These are phyloP conservation scores for Epichloe sibirici DNA, from an alignment of 2,329 filamentous ascomycete species.

Conservation along the genomic window DNA sequence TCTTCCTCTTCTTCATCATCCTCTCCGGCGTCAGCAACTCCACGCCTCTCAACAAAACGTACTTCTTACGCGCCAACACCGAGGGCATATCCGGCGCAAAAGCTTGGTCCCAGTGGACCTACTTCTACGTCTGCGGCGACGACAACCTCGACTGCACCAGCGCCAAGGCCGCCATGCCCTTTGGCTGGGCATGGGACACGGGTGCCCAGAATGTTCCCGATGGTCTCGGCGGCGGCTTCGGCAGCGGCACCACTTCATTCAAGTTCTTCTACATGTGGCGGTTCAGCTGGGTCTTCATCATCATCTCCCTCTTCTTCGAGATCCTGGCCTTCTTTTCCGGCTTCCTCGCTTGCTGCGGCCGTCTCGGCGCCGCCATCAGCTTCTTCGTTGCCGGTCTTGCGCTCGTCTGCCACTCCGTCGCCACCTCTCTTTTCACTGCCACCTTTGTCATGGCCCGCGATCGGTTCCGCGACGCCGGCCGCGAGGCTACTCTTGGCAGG, in stretches of 20 bases:
- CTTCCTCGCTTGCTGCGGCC: slow-evolving; percentile 57
- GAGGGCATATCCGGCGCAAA: slow-evolving; percentile 57
- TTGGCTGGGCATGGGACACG: slow-evolving; percentile 58
- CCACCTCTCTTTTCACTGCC: slow-evolving; percentile 63
- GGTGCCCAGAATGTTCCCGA: slow-evolving; percentile 31
- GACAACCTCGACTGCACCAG: slow-evolving; percentile 52
- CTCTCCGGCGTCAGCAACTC: slow-evolving; percentile 38
- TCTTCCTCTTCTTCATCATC: slow-evolving; percentile 47
- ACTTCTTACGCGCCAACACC: slow-evolving; percentile 76
- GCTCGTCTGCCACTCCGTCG: slow-evolving; percentile 56
- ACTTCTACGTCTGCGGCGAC: slow-evolving; percentile 68
- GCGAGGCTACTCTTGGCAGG: slow-evolving; percentile 46
- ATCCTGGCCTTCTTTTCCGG: slow-evolving; percentile 54
- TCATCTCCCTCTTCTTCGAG: slow-evolving; percentile 74
- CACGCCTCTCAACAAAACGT: slow-evolving; percentile 59
- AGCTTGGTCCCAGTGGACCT: slow-evolving; percentile 70
- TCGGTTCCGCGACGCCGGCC: slow-evolving; percentile 44
- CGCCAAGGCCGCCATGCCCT: slow-evolving; percentile 49
- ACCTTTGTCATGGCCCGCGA: slow-evolving; percentile 59
- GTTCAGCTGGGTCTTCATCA: slow-evolving; percentile 85
- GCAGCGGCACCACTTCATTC: slow-evolving; percentile 39
- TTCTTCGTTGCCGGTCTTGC: slow-evolving; percentile 45
- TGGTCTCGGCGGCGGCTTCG: slow-evolving; percentile 38
- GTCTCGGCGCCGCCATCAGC: slow-evolving; percentile 56
- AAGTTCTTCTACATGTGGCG: slow-evolving; percentile 75